A percentile compares a stretch with the other conserved stretches of the same genome.
These are phyloP conservation scores for Dactylellina parvicollis DNA, from an alignment of 2,329 filamentous ascomycete species.

Conservation along the genomic window DNA sequence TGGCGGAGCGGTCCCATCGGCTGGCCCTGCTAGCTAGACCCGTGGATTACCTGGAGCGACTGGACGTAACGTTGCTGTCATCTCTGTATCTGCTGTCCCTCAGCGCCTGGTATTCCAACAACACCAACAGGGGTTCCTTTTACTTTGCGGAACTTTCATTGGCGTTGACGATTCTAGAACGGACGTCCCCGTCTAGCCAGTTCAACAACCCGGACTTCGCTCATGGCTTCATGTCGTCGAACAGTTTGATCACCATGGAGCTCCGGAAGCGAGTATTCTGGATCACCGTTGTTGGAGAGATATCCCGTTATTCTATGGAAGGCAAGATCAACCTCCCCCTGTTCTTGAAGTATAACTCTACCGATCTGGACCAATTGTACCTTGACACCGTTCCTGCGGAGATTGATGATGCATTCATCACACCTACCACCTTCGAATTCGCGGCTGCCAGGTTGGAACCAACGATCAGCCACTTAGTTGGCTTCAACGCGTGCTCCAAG, in stretches of 20 bases:
- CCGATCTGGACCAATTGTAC: constrained; percentile 45
- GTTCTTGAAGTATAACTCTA: constrained; percentile 49
- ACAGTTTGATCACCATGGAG: constrained; percentile 50
- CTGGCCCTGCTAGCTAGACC: constrained; percentile 45
- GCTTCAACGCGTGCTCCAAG: constrained; percentile 53
- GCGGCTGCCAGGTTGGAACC: constrained; percentile 33
- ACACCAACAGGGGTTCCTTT: constrained; percentile 37
- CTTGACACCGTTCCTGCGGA: constrained; percentile 43
- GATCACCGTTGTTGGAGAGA: constrained; percentile 53
- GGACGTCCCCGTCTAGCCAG: constrained; percentile 46
- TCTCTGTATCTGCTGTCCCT: constrained; percentile 50
- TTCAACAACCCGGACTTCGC: constrained; percentile 53
- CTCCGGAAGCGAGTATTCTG: constrained; percentile 53
- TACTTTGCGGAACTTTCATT: constrained; percentile 50
- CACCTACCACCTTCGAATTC: constrained; percentile 46
- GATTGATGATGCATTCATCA: constrained; percentile 49
- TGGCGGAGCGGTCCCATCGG: constrained; percentile 45
- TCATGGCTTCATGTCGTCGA: constrained; percentile 50
- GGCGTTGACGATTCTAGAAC: constrained; percentile 47
- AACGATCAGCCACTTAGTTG: constrained; percentile 44
- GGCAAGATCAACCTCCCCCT: constrained; percentile 47
- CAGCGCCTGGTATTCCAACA: constrained; percentile 51
- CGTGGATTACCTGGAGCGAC: constrained; percentile 48
- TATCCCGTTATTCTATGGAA: constrained; percentile 53
- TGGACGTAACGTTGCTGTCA: constrained; percentile 43